Base-by-base conservation (phyloP, 129 eudicot genomes). In the Flaveria brownii region DNA sequence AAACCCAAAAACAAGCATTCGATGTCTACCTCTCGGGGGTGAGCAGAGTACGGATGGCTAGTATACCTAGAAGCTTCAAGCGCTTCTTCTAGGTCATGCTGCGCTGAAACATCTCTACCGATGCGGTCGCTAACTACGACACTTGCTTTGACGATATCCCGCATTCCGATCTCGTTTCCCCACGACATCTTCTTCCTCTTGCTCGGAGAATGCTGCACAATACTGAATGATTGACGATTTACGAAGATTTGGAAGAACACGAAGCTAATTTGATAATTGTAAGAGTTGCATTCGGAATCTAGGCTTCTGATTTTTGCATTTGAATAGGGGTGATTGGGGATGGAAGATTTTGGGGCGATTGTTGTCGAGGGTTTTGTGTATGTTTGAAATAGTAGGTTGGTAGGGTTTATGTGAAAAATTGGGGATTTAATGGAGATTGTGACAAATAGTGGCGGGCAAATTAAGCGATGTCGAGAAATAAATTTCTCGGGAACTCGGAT, bases 51-150 rank as follows among this genome's bases (percentile, higher is more conserved):
- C 14, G 97, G 99, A 85, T 95, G 99, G 30, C 93, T 89, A 4
- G 94, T 80, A 60, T 91, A 95, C 87, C 97, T 85, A 41, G 99
- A 86, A 80, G 99, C 97, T 87, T 91, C 99, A 1, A 95, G 82
- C 16, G 97, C 80, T 78, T 95, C 99, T 84, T 94, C 98, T 26
- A 94, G 87, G 77, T 94, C 98, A 71, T 81, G 84, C 73, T 89
- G 97, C 15, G 88, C 69, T 5, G 93, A 84, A 5, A 91, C 88
- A 55, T 95, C 99, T 71, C 91, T 79, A 41, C 87, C 92, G 43
- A 87, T 89, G 42, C 94, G 86, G 80, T 94, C 93, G 60, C 91
- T 87, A 20, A 94, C 91, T 9, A 86, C 90, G 9, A 91, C 78
- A 20, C 97, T 89, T 14, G 98, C 98, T 49, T 89, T 86, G 18